A percentile compares a stretch with the other conserved stretches of the same genome.
Evolutionary conservation across 2,329 filamentous ascomycete genomes (phyloP).

Genomic region (Hypoxylon sp.): DNA sequence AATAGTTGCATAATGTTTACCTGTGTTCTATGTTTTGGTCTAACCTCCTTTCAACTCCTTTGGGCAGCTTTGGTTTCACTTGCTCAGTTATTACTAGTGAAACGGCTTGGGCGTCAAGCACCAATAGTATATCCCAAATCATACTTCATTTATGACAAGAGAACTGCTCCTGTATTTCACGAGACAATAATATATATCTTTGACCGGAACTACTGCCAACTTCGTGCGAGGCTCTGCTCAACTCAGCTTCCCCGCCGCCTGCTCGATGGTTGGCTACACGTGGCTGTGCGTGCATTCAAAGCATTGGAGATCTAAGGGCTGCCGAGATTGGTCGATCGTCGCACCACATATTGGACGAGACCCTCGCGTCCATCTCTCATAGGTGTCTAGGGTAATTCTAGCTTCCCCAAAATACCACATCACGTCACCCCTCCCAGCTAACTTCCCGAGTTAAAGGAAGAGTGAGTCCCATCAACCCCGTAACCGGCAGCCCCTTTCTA

Average conservation of each 20-base stretch:
- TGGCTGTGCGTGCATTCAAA: constrained; percentile 38
- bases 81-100: background rate
- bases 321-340: constrained; percentile 33
- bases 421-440: constrained; percentile 25
- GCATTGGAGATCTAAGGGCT: constrained; percentile 34
- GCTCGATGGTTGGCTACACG: constrained; percentile 41
- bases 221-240: constrained; percentile 30
- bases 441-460: constrained; percentile 21
- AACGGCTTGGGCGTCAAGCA: background rate
- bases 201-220: background rate
- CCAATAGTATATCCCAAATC: background rate
- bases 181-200: background rate
- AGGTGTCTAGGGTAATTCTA: constrained; percentile 39
- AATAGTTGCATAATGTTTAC: background rate
- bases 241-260: constrained; percentile 4
- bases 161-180: background rate
- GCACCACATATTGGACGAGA: constrained; percentile 23
- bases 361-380: constrained; percentile 38
- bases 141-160: background rate
- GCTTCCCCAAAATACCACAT: constrained; percentile 40
- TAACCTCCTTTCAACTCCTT: background rate
- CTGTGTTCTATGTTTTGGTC: background rate
- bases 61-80: background rate
- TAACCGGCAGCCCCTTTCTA: constrained; percentile 2
- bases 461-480: background rate